Conservation (phyloP, 75 land plant genomes). For the Cupressus sempervirens region DNA sequence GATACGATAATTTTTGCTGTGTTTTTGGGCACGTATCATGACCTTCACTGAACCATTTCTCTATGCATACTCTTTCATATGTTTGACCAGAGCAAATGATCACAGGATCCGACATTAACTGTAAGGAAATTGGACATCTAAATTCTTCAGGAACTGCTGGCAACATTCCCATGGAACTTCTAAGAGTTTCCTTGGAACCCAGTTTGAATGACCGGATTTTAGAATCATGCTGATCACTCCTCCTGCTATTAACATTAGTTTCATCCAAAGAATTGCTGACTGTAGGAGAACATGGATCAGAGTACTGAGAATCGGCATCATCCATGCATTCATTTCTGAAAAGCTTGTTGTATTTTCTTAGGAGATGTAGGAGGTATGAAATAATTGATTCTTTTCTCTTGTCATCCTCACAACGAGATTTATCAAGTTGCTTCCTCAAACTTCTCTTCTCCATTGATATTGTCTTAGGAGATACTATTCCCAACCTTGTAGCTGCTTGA, state of each 20-base stretch:
- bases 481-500: conserved; percentile 61
- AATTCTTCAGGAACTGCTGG: conserved; percentile 80
- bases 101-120: conserved; percentile 96
- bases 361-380: conserved; percentile 69
- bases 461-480: conserved; percentile 65
- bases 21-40: conserved; percentile 91
- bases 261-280: conserved; percentile 40
- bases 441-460: conserved; percentile 75
- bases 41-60: conserved; percentile 90
- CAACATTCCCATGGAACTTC: conserved; percentile 25
- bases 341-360: conserved; percentile 74
- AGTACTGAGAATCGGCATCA: conserved; percentile 61
- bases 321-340: conserved; percentile 51
- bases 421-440: conserved; percentile 61
- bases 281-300: conserved; percentile 59
- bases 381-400: conserved; percentile 79
- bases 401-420: conserved; percentile 73
- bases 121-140: conserved; percentile 89
- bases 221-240: conserved; percentile 40
- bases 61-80: conserved; percentile 90
- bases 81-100: conserved; percentile 93
- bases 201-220: conserved; percentile 45
- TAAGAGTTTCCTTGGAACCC: conserved; percentile 13
- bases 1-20: conserved; percentile 70
- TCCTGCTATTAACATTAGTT: conserved; percentile 20